phyloP scores from a whole-genome alignment of 306 rosid species.

The Lathyrus sativus region DNA sequence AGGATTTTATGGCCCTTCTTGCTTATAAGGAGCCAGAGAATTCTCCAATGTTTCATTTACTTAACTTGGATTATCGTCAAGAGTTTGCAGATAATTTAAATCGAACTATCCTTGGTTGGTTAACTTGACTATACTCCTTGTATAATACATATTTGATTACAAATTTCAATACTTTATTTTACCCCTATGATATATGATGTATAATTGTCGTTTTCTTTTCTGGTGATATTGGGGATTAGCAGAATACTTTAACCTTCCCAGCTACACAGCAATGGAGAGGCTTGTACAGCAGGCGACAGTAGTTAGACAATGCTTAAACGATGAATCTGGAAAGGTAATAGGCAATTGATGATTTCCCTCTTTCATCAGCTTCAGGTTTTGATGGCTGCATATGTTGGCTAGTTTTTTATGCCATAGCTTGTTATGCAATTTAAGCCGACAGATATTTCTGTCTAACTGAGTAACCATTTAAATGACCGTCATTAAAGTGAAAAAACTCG shows the following conservation, averaged over 20 bases:
- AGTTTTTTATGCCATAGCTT: constrained; percentile 28
- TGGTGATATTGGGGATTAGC: constrained; percentile 45
- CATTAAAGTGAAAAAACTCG: neutral
- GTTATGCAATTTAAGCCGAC: constrained; percentile 12
- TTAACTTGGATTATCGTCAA: constrained; percentile 70
- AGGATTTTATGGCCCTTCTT: constrained; percentile 88
- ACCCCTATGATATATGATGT: constrained; percentile 1
- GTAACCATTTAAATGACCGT: constrained; percentile 13
- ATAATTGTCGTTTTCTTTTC: neutral
- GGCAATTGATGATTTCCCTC: constrained; percentile 29
- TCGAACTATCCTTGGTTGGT: constrained; percentile 81
- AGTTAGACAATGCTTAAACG: constrained; percentile 70
- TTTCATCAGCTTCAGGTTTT: constrained; percentile 6
- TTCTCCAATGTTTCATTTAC: constrained; percentile 87
- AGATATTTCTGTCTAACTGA: constrained; percentile 16
- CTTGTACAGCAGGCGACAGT: constrained; percentile 74
- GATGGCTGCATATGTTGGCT: constrained; percentile 19
- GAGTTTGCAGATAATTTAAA: constrained; percentile 74
- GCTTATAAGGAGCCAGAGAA: constrained; percentile 93
- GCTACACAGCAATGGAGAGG: constrained; percentile 80
- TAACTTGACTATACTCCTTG: constrained; percentile 30
- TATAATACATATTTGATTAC: neutral
- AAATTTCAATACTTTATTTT: constrained; percentile 17
- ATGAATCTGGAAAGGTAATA: constrained; percentile 70
- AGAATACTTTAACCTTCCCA: constrained; percentile 75